phyloP scores from a whole-genome alignment of 2,329 filamentous ascomycete species.

The Stemphylium beticola region DNA sequence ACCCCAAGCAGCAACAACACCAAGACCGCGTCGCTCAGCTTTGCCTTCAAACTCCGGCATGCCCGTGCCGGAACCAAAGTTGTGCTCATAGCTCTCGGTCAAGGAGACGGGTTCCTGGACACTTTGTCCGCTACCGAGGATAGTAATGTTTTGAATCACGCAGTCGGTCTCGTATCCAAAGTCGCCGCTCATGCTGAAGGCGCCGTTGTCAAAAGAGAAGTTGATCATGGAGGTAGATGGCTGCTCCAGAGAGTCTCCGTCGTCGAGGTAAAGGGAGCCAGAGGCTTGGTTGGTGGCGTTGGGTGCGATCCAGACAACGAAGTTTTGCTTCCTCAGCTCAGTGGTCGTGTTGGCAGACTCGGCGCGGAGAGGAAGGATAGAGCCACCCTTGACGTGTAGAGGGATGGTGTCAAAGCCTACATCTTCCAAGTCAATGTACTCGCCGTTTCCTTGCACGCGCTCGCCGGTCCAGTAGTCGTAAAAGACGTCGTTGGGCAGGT shows the following conservation, averaged over 20 bases:
- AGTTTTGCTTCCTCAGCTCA: constrained; percentile 69
- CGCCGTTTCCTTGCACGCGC: constrained; percentile 56
- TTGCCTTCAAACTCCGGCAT: not conserved
- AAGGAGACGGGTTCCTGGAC: constrained; percentile 54
- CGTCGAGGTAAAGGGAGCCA: constrained; percentile 77
- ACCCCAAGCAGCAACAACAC: not conserved
- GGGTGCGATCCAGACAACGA: constrained; percentile 74
- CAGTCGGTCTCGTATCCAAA: constrained; percentile 58
- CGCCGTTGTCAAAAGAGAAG: constrained; percentile 65
- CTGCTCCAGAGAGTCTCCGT: constrained; percentile 72
- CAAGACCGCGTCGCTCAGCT: not conserved
- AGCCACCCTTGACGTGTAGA: constrained; percentile 69
- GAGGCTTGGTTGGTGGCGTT: constrained; percentile 66
- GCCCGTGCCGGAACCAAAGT: not conserved
- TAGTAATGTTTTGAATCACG: constrained; percentile 35
- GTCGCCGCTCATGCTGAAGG: constrained; percentile 59
- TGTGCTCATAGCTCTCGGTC: constrained; percentile 19
- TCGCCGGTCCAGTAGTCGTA: constrained; percentile 65
- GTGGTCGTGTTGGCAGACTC: constrained; percentile 65
- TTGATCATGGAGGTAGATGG: constrained; percentile 60
- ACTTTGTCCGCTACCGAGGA: constrained; percentile 56
- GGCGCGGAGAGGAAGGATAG: constrained; percentile 66
- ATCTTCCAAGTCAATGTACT: constrained; percentile 53
- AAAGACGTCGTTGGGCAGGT: constrained; percentile 64
- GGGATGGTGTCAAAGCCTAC: constrained; percentile 63